Evolutionary conservation across 176 grass and related monocot species (phyloP).

Genomic region (Urochloa ruziziensis): DNA sequence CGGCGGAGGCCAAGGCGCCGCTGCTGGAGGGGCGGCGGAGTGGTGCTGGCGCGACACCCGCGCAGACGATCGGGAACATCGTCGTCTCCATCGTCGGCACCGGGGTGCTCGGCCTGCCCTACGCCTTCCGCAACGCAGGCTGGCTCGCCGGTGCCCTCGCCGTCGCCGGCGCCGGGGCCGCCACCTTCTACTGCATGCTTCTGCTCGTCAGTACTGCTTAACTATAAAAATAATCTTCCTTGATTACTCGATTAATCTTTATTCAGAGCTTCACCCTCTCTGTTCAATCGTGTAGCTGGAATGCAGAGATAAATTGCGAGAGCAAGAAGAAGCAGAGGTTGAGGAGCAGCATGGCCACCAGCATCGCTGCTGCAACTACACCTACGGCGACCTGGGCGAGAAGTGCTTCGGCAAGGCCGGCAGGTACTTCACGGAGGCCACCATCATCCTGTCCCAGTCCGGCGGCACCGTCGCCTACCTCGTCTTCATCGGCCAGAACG

Average conservation of each 20-base stretch:
- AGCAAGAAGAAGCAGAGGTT: too few species aligned
- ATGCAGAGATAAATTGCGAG: too few species aligned
- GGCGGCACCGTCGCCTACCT: too few species aligned
- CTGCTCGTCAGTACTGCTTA: slow-evolving; percentile 57
- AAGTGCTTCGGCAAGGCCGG: too few species aligned
- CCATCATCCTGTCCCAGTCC: too few species aligned
- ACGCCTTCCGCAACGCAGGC: slow-evolving; percentile 67
- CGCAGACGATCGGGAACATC: slow-evolving; percentile 85
- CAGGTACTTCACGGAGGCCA: too few species aligned
- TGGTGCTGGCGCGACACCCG: slow-evolving; percentile 51
- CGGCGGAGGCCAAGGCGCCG: slow-evolving; percentile 29
- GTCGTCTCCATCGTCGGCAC: slow-evolving; percentile 91
- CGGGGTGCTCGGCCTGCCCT: slow-evolving; percentile 79
- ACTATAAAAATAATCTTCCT: neutral
- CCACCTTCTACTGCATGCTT: slow-evolving; percentile 90
- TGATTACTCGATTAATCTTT: neutral
- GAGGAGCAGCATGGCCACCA: too few species aligned
- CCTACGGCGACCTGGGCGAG: too few species aligned
- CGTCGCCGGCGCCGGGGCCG: slow-evolving; percentile 46
- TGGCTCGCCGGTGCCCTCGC: slow-evolving; percentile 64
- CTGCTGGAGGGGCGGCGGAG: slow-evolving; percentile 36
- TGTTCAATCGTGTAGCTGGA: too few species aligned
- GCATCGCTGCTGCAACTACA: too few species aligned
- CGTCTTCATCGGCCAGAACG: too few species aligned
- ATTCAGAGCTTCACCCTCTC: too few species aligned